Evolutionary conservation across 2,329 filamentous ascomycete genomes (phyloP).

Genomic region (Aureobasidium sp.): DNA sequence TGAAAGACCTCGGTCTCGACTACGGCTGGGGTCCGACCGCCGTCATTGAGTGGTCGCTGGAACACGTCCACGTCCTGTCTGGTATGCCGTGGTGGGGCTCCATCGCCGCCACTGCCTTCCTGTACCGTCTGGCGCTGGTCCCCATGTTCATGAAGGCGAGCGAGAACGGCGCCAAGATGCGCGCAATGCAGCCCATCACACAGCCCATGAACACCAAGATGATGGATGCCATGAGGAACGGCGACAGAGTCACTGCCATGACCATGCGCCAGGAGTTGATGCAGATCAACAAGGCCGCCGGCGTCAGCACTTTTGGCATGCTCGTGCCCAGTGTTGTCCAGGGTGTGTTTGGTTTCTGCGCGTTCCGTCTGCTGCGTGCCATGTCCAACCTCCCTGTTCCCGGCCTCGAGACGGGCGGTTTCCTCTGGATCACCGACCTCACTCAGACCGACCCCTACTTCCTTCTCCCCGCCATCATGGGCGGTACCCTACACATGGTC

Average conservation of each 20-base stretch:
- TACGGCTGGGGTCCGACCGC: slow-evolving; percentile 76
- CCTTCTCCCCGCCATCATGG: slow-evolving; percentile 52
- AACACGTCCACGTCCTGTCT: slow-evolving; percentile 68
- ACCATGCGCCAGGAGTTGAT: slow-evolving; percentile 40
- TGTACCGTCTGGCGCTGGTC: slow-evolving; percentile 57
- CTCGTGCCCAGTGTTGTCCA: slow-evolving; percentile 51
- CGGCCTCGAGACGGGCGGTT: slow-evolving; percentile 59
- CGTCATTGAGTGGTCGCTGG: slow-evolving; percentile 64
- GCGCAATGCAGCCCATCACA: slow-evolving; percentile 49
- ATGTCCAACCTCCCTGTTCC: slow-evolving; percentile 77
- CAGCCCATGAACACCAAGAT: slow-evolving; percentile 50
- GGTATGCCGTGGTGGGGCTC: slow-evolving; percentile 77
- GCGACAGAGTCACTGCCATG: slow-evolving; percentile 42
- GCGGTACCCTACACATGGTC: slow-evolving; percentile 22
- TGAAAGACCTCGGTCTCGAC: slow-evolving; percentile 74
- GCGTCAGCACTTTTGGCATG: slow-evolving; percentile 43
- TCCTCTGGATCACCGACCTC: slow-evolving; percentile 72
- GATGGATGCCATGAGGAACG: slow-evolving; percentile 32
- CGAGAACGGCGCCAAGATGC: slow-evolving; percentile 54
- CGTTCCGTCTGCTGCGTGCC: slow-evolving; percentile 65
- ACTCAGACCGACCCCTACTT: slow-evolving; percentile 68
- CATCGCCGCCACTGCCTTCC: slow-evolving; percentile 56
- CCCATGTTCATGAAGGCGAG: slow-evolving; percentile 55
- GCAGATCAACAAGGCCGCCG: slow-evolving; percentile 45
- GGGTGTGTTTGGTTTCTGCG: slow-evolving; percentile 66